Evolutionary conservation across 257 asterid species (phyloP).

Genomic region (Solanum dulcamara): DNA sequence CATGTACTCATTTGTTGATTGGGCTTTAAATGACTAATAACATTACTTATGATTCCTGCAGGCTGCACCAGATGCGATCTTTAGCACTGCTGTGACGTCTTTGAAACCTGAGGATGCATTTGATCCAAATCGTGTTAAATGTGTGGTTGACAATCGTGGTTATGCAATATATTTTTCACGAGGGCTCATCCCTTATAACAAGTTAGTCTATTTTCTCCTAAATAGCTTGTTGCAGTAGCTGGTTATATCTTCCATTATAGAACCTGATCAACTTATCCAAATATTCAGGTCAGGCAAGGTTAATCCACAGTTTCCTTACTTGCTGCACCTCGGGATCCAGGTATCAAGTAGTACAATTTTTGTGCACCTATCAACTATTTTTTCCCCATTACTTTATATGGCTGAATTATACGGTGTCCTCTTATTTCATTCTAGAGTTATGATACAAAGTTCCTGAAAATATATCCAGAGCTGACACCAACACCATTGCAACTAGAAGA

Average conservation of each 20-base stretch:
- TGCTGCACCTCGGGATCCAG: slow-evolving; percentile 94
- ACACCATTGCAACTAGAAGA: slow-evolving; percentile 94
- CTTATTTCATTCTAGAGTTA: slow-evolving; percentile 47
- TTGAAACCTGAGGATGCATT: slow-evolving; percentile 79
- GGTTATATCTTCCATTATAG: background rate
- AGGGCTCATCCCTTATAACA: slow-evolving; percentile 82
- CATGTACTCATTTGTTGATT: background rate
- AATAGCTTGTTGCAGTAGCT: background rate
- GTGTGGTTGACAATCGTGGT: slow-evolving; percentile 70
- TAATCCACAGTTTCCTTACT: slow-evolving; percentile 68
- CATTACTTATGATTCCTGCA: slow-evolving; percentile 17
- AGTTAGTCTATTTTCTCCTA: slow-evolving; percentile 27
- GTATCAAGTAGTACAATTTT: slow-evolving; percentile 15
- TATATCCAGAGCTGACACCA: slow-evolving; percentile 63
- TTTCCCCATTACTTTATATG: background rate
- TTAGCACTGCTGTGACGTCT: slow-evolving; percentile 84
- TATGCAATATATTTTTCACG: slow-evolving; percentile 85
- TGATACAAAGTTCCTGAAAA: slow-evolving; percentile 68
- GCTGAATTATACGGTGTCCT: background rate
- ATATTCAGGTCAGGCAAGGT: slow-evolving; percentile 57
- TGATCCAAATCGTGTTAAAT: slow-evolving; percentile 87
- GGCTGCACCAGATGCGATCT: slow-evolving; percentile 95
- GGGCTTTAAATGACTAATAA: background rate
- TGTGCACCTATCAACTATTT: background rate
- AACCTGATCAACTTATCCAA: background rate